Percentiles rank a stretch among this genome's conserved stretches.
Conservation (phyloP, 1,139 yeast genomes). For the Komagataea norvegica region DNA sequence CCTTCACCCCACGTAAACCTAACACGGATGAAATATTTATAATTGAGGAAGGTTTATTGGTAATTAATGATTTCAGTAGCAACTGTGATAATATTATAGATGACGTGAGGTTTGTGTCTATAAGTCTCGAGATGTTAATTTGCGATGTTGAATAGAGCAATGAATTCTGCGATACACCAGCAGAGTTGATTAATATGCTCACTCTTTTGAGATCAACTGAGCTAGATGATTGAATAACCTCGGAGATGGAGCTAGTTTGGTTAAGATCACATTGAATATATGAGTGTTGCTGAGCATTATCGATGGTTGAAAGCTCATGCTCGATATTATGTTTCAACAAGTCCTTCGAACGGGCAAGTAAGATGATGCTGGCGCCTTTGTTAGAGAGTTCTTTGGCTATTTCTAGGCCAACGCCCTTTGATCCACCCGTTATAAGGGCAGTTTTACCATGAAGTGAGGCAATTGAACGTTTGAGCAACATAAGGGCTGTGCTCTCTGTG, state of each 20-base stretch:
- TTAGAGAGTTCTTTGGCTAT: slow-evolving; percentile 55
- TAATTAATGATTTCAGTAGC: slow-evolving; percentile 46
- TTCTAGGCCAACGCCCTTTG: slow-evolving; percentile 75
- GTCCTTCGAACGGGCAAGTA: slow-evolving; percentile 51
- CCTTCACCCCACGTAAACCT: slow-evolving; percentile 46
- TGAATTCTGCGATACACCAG: slow-evolving; percentile 68
- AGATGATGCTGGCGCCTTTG: slow-evolving; percentile 57
- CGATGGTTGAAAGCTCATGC: slow-evolving; percentile 32
- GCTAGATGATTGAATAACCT: slow-evolving; percentile 12
- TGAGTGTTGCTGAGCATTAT: slow-evolving; percentile 41
- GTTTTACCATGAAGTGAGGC: slow-evolving; percentile 27
- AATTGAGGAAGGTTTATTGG: slow-evolving; percentile 35
- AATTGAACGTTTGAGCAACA: slow-evolving; percentile 6
- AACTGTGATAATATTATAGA: slow-evolving; percentile 58
- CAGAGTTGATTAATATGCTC: slow-evolving; percentile 67
- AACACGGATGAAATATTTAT: slow-evolving; percentile 74
- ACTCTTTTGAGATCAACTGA: slow-evolving; percentile 21
- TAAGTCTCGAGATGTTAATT: slow-evolving; percentile 41
- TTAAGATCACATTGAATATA: slow-evolving; percentile 49
- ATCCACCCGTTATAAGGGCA: slow-evolving; percentile 80
- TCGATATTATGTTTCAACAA: slow-evolving; percentile 34
- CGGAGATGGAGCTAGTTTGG: slow-evolving; percentile 26
- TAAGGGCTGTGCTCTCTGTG: neutral
- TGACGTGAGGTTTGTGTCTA: slow-evolving; percentile 59
- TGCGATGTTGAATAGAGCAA: slow-evolving; percentile 45